Percentiles rank a stretch among this genome's conserved stretches.
phyloP scores from a whole-genome alignment of 768 basidiomycete genomes.

The Paxillus involutus region DNA sequence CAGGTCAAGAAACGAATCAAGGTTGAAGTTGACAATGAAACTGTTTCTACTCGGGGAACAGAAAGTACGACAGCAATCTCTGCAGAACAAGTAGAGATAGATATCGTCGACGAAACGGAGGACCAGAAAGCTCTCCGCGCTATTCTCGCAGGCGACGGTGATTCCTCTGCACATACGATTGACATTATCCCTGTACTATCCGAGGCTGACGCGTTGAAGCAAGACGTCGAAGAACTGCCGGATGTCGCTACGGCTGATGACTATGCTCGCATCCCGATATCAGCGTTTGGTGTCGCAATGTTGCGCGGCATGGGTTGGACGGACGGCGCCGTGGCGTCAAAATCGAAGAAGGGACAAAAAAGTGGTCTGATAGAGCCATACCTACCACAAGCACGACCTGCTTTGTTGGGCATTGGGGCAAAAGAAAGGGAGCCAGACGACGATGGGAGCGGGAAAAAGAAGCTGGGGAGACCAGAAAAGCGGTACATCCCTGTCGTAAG shows the following conservation, averaged over 20 bases:
- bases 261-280: slow-evolving; percentile 88
- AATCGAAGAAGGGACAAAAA: slow-evolving; percentile 47
- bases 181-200: slow-evolving; percentile 66
- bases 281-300: slow-evolving; percentile 90
- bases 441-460: slow-evolving; percentile 61
- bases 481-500: slow-evolving; percentile 84
- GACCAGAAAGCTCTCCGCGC: slow-evolving; percentile 83
- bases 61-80: neutral
- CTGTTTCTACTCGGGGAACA: neutral
- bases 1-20: slow-evolving; percentile 42
- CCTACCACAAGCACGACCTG: slow-evolving; percentile 78
- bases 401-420: slow-evolving; percentile 90
- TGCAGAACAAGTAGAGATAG: slow-evolving; percentile 15
- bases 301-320: slow-evolving; percentile 98
- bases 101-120: slow-evolving; percentile 56
- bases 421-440: slow-evolving; percentile 79
- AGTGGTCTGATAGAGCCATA: slow-evolving; percentile 74
- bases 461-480: slow-evolving; percentile 53
- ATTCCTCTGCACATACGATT: slow-evolving; percentile 40
- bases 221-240: slow-evolving; percentile 81
- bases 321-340: slow-evolving; percentile 70
- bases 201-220: slow-evolving; percentile 81
- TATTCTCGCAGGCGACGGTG: slow-evolving; percentile 56
- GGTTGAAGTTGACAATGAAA: slow-evolving; percentile 34
- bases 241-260: slow-evolving; percentile 77